Evolutionary conservation across 1,284 basidiomycete genomes (phyloP).

Genomic region (Pseudozyma flocculosa): DNA sequence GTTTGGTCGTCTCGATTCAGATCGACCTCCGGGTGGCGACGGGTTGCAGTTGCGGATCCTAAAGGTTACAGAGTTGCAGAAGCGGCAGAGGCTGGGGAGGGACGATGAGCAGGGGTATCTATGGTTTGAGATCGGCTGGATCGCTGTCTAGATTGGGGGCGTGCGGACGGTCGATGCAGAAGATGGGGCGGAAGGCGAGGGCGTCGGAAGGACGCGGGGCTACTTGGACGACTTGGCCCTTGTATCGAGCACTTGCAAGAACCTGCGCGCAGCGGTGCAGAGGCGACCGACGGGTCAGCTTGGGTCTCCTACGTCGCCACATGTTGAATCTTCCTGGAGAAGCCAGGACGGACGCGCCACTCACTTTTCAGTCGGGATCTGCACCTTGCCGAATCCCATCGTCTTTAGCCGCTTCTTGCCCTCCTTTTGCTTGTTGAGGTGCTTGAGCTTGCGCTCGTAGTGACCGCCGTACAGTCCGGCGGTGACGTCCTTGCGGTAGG

Average conservation of each 20-base stretch:
- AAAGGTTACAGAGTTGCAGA: constrained; percentile 17
- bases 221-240: background rate
- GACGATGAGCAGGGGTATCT: constrained; percentile 35
- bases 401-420: constrained; percentile 53
- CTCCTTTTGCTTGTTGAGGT: constrained; percentile 54
- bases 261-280: constrained; percentile 4
- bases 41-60: constrained; percentile 17
- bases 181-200: background rate
- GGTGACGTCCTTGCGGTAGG: constrained; percentile 74
- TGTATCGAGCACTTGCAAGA: constrained; percentile 9
- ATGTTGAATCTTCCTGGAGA: too few species aligned
- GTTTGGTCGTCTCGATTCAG: constrained; percentile 8
- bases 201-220: too few species aligned
- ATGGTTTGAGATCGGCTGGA: constrained; percentile 35
- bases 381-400: constrained; percentile 49
- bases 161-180: too few species aligned
- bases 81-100: constrained; percentile 19
- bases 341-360: too few species aligned
- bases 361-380: constrained; percentile 45
- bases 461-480: constrained; percentile 86
- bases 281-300: background rate
- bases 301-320: background rate
- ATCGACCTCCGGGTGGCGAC: background rate
- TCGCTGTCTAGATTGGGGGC: too few species aligned
- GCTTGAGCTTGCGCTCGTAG: constrained; percentile 53